A percentile compares a stretch with the other conserved stretches of the same genome.
phyloP scores from a whole-genome alignment of 495 filamentous ascomycete genomes.

The Penicillium arizonense region DNA sequence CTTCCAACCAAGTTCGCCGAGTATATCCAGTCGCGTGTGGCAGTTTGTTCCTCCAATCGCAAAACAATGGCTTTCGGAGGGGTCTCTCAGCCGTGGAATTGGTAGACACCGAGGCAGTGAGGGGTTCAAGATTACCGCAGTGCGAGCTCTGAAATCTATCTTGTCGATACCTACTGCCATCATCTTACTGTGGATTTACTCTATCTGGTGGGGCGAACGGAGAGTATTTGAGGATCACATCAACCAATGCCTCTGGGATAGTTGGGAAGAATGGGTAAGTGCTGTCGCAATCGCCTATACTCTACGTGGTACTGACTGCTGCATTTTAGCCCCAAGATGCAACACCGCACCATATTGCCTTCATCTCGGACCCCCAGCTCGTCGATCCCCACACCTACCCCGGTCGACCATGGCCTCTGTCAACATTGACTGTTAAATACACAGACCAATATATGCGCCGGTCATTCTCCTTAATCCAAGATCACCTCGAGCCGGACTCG shows the following conservation, averaged over 20 bases:
- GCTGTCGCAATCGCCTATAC: not conserved
- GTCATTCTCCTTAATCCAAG: constrained; percentile 70
- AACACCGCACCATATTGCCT: constrained; percentile 78
- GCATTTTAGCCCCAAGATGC: constrained; percentile 64
- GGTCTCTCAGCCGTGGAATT: constrained; percentile 3
- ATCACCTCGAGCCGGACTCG: constrained; percentile 70
- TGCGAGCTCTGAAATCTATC: constrained; percentile 22
- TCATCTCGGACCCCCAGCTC: constrained; percentile 96
- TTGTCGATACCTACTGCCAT: constrained; percentile 65
- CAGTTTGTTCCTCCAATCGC: constrained; percentile 18
- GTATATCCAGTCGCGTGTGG: constrained; percentile 8
- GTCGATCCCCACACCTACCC: constrained; percentile 97
- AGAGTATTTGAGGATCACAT: constrained; percentile 68
- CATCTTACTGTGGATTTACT: constrained; percentile 69
- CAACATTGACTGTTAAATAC: constrained; percentile 71
- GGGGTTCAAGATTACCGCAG: constrained; percentile 12
- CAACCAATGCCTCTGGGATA: constrained; percentile 72
- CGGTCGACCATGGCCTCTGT: constrained; percentile 86
- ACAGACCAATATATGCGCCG: constrained; percentile 88
- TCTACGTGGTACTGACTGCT: constrained; percentile 9
- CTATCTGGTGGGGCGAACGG: constrained; percentile 86
- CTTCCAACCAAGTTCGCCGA: constrained; percentile 7
- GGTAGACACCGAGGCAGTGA: constrained; percentile 4
- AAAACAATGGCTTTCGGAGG: constrained; percentile 27
- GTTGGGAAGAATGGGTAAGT: constrained; percentile 92